Evolutionary conservation across 2,329 filamentous ascomycete genomes (phyloP).

Genomic region (Knufia fluminis): DNA sequence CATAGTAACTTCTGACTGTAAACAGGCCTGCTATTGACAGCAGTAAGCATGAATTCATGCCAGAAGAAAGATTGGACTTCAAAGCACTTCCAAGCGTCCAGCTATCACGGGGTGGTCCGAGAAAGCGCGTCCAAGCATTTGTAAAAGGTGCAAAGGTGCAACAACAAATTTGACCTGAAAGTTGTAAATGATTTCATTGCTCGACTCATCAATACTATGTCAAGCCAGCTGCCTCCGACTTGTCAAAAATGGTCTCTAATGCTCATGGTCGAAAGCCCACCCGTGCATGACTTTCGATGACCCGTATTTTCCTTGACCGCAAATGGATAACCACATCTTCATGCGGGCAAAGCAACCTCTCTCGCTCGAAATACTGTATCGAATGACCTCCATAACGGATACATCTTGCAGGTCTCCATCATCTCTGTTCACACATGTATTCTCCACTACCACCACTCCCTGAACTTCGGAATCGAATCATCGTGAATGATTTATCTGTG

Average conservation of each 20-base stretch:
- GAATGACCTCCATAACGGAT: no score
- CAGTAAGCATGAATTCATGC: not conserved
- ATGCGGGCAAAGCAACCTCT: not conserved
- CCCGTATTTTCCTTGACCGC: no score
- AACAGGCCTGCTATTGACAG: not conserved
- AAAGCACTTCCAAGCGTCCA: no score
- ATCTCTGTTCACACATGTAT: no score
- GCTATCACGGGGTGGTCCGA: no score
- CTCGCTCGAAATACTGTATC: not conserved
- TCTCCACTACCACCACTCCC: not conserved
- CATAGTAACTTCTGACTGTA: not conserved
- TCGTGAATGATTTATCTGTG: conserved; percentile 6
- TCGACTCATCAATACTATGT: not conserved
- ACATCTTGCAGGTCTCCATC: no score
- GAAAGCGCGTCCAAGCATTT: no score
- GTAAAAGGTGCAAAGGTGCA: not conserved
- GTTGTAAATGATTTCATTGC: not conserved
- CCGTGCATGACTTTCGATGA: no score
- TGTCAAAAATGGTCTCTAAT: no score
- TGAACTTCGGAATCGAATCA: not conserved
- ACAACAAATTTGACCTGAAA: not conserved
- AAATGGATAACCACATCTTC: not conserved
- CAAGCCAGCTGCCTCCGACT: not conserved
- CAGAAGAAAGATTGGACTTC: not conserved
- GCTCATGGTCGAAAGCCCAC: no score